Evolutionary conservation across 2,329 filamentous ascomycete species (phyloP).

Genomic region (Myriangium duriaei): DNA sequence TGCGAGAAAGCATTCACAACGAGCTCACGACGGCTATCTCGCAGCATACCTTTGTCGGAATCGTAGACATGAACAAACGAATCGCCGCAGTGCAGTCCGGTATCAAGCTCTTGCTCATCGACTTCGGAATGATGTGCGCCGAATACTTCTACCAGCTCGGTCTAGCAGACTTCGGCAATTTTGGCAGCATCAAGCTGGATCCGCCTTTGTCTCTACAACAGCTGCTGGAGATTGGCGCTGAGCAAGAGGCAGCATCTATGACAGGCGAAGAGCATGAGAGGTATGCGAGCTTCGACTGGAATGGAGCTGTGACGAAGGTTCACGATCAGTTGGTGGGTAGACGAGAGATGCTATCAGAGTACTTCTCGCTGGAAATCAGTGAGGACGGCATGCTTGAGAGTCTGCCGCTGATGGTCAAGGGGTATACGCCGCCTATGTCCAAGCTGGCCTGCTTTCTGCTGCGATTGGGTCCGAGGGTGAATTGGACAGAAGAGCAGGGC

Average conservation of each 20-base stretch:
- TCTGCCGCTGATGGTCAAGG: conserved; percentile 76
- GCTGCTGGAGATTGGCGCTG: conserved; percentile 60
- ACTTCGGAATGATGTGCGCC: conserved; percentile 73
- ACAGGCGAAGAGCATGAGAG: conserved; percentile 22
- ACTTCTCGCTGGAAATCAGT: conserved; percentile 78
- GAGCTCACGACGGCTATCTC: conserved; percentile 79
- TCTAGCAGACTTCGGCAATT: conserved; percentile 91
- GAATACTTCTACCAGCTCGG: conserved; percentile 96
- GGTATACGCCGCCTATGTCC: conserved; percentile 71
- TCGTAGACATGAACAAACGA: conserved; percentile 76
- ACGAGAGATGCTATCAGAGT: conserved; percentile 79
- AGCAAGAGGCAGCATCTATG: conserved; percentile 42
- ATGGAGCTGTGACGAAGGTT: conserved; percentile 54
- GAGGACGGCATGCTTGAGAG: conserved; percentile 62
- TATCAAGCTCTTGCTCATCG: conserved; percentile 80
- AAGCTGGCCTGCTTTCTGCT: conserved; percentile 86
- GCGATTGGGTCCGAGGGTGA: conserved; percentile 71
- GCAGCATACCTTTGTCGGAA: conserved; percentile 80
- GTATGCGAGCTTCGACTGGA: conserved; percentile 49
- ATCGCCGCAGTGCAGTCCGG: conserved; percentile 89
- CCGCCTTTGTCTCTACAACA: conserved; percentile 60
- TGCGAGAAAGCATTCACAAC: conserved; percentile 71
- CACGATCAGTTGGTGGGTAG: conserved; percentile 57
- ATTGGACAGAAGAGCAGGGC: conserved; percentile 71
- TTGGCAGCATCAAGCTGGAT: conserved; percentile 69